Conservation (phyloP, 1,284 basidiomycete species). For the Sphagnurus paluster region DNA sequence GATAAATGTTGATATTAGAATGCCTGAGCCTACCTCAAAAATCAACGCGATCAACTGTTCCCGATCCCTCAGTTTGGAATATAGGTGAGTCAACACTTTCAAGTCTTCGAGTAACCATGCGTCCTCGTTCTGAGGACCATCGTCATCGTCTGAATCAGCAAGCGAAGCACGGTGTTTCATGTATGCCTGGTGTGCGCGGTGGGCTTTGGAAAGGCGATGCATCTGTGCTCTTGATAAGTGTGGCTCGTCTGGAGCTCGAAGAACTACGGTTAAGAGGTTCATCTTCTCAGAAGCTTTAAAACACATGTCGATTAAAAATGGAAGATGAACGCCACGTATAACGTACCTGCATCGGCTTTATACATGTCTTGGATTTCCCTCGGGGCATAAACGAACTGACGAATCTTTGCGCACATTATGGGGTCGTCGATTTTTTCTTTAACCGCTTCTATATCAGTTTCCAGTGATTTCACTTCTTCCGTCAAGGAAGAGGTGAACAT, state of each 20-base stretch:
- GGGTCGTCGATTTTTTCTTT: conserved; percentile 89
- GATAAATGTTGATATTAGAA: background rate
- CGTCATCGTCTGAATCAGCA: conserved; percentile 88
- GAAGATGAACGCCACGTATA: background rate
- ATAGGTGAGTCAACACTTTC: conserved; percentile 75
- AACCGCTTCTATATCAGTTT: conserved; percentile 86
- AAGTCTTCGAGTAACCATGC: conserved; percentile 95
- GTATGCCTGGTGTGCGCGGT: conserved; percentile 78
- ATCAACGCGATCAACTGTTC: conserved; percentile 93
- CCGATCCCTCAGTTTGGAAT: conserved; percentile 82
- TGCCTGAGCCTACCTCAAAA: conserved; percentile 72
- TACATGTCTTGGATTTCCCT: conserved; percentile 85
- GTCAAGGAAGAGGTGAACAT: conserved; percentile 94
- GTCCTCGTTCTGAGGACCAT: conserved; percentile 89
- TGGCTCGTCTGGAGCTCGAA: conserved; percentile 82
- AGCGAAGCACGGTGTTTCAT: conserved; percentile 59
- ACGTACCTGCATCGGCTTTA: conserved; percentile 73
- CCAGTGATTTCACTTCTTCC: conserved; percentile 84
- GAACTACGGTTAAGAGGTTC: conserved; percentile 81
- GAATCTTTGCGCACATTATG: conserved; percentile 85
- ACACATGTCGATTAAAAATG: background rate
- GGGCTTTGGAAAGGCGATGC: conserved; percentile 74
- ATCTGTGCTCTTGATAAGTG: conserved; percentile 74
- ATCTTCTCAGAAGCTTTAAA: conserved; percentile 63
- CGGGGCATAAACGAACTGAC: conserved; percentile 84